Conservation (phyloP, 1,284 basidiomycete genomes). For the Rhizoctonia solani region DNA sequence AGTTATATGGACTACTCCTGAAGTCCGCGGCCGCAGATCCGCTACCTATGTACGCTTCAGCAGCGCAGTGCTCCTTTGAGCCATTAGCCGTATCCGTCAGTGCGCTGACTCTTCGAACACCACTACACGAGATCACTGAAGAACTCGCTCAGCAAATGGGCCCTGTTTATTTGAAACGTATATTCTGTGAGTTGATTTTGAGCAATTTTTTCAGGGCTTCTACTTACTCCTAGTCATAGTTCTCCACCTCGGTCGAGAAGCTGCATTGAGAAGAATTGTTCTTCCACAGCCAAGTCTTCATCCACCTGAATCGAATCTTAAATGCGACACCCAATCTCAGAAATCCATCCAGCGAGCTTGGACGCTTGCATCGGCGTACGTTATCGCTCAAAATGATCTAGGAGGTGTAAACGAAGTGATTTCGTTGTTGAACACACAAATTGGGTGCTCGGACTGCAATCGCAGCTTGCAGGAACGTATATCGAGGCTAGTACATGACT, state of each 20-base stretch:
- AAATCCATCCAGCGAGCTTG: conserved; percentile 29
- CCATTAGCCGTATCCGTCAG: conserved; percentile 63
- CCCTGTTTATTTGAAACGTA: conserved; percentile 61
- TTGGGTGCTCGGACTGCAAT: neutral
- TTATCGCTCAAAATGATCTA: neutral
- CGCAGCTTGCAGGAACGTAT: neutral
- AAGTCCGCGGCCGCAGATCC: conserved; percentile 58
- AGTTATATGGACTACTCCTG: conserved; percentile 27
- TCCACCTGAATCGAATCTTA: conserved; percentile 47
- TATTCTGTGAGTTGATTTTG: conserved; percentile 52
- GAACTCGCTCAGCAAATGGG: conserved; percentile 63
- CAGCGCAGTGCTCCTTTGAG: conserved; percentile 58
- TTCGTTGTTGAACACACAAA: neutral
- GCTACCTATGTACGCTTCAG: conserved; percentile 62
- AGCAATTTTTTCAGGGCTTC: neutral
- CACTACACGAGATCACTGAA: conserved; percentile 59
- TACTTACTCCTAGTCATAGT: too few relatives aligned
- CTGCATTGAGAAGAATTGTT: conserved; percentile 54
- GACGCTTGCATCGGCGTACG: conserved; percentile 36
- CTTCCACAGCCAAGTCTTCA: conserved; percentile 65
- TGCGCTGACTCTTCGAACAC: conserved; percentile 61
- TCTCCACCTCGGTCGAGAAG: conserved; percentile 56
- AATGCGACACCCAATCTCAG: conserved; percentile 30
- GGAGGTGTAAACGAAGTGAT: neutral
- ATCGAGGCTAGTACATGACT: neutral